A percentile compares a stretch with the other conserved stretches of the same genome.
phyloP scores from a whole-genome alignment of 768 basidiomycete species.

The Rhodocollybia butyracea region DNA sequence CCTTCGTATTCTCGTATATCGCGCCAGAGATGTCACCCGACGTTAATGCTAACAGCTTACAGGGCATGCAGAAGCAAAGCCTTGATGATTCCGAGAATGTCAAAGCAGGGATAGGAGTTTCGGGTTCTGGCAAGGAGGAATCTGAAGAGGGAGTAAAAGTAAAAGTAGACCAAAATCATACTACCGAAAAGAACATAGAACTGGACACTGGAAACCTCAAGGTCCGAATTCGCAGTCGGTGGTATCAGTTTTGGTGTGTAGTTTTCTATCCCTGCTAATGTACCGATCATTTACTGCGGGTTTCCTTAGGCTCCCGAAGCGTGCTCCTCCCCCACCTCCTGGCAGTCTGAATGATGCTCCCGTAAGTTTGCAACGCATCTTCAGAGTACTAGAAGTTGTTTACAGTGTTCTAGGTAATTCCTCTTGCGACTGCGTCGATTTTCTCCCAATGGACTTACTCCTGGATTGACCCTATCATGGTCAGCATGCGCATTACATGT shows the following conservation, averaged over 20 bases:
- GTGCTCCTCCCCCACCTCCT: constrained; percentile 56
- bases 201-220: constrained; percentile 39
- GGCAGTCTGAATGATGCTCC: constrained; percentile 52
- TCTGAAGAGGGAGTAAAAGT: background rate
- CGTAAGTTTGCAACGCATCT: constrained; percentile 21
- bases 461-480: constrained; percentile 66
- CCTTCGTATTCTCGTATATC: no score
- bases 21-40: no score
- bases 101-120: no score
- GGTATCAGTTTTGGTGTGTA: constrained; percentile 56
- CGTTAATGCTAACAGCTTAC: no score
- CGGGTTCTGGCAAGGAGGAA: no score
- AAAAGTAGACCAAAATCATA: background rate
- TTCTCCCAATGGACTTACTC: constrained; percentile 59
- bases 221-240: constrained; percentile 38
- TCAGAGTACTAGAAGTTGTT: background rate
- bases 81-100: no score
- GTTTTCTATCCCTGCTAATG: background rate
- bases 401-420: constrained; percentile 39
- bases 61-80: no score
- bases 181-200: constrained; percentile 10
- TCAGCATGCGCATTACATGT: no score
- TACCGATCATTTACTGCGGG: background rate
- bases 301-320: constrained; percentile 48
- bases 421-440: constrained; percentile 54